Conservation (phyloP, 2,329 filamentous ascomycete species). For the Dichotomopilus funicola region DNA sequence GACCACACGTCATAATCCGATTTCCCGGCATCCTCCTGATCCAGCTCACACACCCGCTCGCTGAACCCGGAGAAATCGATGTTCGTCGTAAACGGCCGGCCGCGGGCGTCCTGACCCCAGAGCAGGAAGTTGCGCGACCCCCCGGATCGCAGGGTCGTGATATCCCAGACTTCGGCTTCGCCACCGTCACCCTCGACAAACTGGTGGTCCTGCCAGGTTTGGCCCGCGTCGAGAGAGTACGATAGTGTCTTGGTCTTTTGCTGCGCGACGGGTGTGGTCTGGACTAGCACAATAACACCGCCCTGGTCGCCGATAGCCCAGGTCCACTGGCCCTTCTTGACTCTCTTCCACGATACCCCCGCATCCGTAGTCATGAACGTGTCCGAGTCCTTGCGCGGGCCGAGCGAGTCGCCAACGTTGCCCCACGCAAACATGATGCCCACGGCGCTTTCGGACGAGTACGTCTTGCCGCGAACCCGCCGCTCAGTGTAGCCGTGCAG, state of each 20-base stretch:
- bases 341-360: constrained; percentile 79
- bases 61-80: constrained; percentile 82
- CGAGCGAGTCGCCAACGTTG: constrained; percentile 73
- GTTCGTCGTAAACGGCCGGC: constrained; percentile 66
- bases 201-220: constrained; percentile 67
- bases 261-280: constrained; percentile 42
- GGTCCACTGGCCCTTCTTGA: constrained; percentile 81
- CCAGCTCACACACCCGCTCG: constrained; percentile 64
- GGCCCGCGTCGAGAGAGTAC: constrained; percentile 59
- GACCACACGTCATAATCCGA: constrained; percentile 82
- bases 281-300: constrained; percentile 82
- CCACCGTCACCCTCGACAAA: constrained; percentile 53
- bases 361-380: constrained; percentile 90
- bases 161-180: constrained; percentile 67
- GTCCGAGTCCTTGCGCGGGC: constrained; percentile 63
- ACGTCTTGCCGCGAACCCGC: constrained; percentile 72
- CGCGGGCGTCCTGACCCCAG: constrained; percentile 61
- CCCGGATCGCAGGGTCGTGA: constrained; percentile 84
- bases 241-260: constrained; percentile 54
- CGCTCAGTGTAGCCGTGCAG: constrained; percentile 95
- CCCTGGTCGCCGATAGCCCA: constrained; percentile 97
- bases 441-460: constrained; percentile 79
- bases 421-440: constrained; percentile 87
- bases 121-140: constrained; percentile 86
- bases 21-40: constrained; percentile 43